Conservation (phyloP, 805 yeast species). For the Saccharomyces mikatae region DNA sequence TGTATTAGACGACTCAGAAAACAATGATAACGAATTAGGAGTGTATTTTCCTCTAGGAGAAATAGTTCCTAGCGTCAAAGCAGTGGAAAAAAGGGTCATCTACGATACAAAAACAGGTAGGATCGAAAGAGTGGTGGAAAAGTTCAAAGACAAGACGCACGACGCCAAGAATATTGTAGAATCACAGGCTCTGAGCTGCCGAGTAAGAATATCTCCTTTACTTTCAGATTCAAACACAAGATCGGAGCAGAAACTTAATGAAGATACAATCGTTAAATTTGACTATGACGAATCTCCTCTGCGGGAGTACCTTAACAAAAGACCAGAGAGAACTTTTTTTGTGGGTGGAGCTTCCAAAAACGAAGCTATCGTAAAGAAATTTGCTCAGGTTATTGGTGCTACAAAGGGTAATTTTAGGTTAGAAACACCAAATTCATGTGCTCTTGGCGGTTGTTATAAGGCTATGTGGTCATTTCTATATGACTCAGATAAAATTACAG, state of each 20-base stretch:
- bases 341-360: constrained; percentile 88
- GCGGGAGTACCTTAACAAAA: constrained; percentile 26
- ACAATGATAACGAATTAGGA: constrained; percentile 48
- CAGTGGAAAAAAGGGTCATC: constrained; percentile 50
- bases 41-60: constrained; percentile 86
- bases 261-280: constrained; percentile 23
- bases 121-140: constrained; percentile 26
- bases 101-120: constrained; percentile 29
- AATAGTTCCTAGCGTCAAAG: constrained; percentile 73
- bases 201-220: constrained; percentile 74
- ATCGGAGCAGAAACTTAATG: background rate
- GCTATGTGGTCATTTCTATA: constrained; percentile 61
- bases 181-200: constrained; percentile 78
- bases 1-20: constrained; percentile 27
- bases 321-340: constrained; percentile 64
- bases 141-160: constrained; percentile 42
- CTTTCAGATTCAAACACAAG: constrained; percentile 32
- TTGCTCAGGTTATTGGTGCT: constrained; percentile 60
- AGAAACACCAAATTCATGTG: constrained; percentile 84
- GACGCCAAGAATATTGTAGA: constrained; percentile 78
- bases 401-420: constrained; percentile 57
- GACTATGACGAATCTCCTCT: constrained; percentile 28
- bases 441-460: constrained; percentile 82
- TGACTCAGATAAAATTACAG: constrained; percentile 19
- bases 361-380: constrained; percentile 53